Evolutionary conservation across 2,329 filamentous ascomycete species (phyloP).

Genomic region (Calonectria multiphialidica): DNA sequence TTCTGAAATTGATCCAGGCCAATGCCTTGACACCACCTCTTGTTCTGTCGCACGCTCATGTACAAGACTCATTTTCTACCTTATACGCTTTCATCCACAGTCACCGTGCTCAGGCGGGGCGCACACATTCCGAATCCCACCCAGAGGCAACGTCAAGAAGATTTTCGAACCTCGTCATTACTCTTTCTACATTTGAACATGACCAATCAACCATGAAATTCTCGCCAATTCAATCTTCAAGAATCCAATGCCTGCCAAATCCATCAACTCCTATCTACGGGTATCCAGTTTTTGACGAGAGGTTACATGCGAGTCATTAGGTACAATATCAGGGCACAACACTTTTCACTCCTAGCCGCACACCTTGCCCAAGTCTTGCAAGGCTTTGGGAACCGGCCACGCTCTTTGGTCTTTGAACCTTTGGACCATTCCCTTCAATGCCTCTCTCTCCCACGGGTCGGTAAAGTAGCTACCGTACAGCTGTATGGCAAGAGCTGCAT

Average conservation of each 20-base stretch:
- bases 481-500: conserved; percentile 29
- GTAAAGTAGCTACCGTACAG: conserved; percentile 38
- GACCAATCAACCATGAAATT: background rate
- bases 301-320: background rate
- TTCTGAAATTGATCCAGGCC: background rate
- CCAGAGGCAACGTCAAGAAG: too few relatives aligned
- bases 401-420: conserved; percentile 35
- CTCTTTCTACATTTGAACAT: too few relatives aligned
- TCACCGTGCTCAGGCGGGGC: too few relatives aligned
- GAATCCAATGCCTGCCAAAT: background rate
- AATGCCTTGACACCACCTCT: background rate
- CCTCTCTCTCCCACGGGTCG: conserved; percentile 36
- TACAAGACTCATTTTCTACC: background rate
- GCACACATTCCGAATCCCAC: too few relatives aligned
- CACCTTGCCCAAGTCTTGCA: background rate
- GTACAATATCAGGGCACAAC: background rate
- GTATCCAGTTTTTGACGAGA: background rate
- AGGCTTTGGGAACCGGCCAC: conserved; percentile 32
- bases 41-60: background rate
- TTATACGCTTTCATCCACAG: background rate
- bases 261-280: background rate
- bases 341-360: background rate
- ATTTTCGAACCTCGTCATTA: background rate
- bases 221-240: background rate
- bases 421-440: conserved; percentile 29